These are phyloP conservation scores for Aspergillus felis DNA, from an alignment of 2,329 filamentous ascomycete species.

Conservation along the genomic window DNA sequence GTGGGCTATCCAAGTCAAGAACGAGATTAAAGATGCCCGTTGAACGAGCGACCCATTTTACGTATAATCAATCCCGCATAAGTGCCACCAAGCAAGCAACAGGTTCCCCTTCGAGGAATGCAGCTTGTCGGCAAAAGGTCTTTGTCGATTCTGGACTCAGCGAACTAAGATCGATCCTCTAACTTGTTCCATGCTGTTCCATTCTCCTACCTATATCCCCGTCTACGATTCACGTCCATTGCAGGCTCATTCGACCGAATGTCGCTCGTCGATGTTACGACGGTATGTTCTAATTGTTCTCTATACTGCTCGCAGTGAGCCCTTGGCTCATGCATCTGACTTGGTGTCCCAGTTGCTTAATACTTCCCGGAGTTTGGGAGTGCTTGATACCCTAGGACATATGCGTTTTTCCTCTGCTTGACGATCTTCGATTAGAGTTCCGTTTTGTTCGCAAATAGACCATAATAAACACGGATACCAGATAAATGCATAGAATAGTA, in stretches of 20 bases:
- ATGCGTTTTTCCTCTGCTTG: slow-evolving; percentile 12
- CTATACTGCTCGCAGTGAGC: slow-evolving; percentile 5
- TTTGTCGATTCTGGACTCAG: background rate
- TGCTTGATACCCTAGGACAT: slow-evolving; percentile 23
- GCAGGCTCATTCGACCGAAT: background rate
- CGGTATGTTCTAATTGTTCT: slow-evolving; percentile 1
- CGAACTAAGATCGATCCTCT: background rate
- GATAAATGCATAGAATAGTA: background rate
- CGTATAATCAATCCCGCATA: background rate
- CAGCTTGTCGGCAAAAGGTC: background rate
- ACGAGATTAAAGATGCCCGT: slow-evolving; percentile 27
- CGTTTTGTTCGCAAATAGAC: slow-evolving; percentile 6
- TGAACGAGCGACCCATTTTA: slow-evolving; percentile 9
- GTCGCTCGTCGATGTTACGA: background rate
- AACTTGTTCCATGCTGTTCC: background rate
- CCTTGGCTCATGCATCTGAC: slow-evolving; percentile 3
- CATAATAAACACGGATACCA: slow-evolving; percentile 6
- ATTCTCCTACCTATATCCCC: background rate
- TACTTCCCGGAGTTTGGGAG: slow-evolving; percentile 20
- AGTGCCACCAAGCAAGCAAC: background rate
- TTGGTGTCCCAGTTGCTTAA: slow-evolving; percentile 5
- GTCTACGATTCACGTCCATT: background rate
- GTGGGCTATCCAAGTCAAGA: slow-evolving; percentile 45
- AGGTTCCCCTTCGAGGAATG: background rate
- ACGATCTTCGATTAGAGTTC: slow-evolving; percentile 3